phyloP scores from a whole-genome alignment of 495 filamentous ascomycete genomes.

The Penicillium psychrofluorescens region DNA sequence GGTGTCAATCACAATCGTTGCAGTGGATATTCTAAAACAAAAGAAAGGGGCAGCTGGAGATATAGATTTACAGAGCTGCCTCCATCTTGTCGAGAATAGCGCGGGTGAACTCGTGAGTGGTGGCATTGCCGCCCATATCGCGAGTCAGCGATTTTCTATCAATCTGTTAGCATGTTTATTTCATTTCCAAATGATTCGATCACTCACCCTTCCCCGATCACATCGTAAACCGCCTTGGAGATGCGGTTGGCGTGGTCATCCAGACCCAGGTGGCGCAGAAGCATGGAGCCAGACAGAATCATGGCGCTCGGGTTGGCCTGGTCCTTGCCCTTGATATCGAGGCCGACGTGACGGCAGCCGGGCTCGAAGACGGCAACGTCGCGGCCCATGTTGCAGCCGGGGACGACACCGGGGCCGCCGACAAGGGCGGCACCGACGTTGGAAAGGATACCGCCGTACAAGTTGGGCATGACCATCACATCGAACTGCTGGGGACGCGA shows the following conservation, averaged over 20 bases:
- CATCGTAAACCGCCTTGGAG: conserved; percentile 93
- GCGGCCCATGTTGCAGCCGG: conserved; percentile 98
- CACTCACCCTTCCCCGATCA: conserved; percentile 87
- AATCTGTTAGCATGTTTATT: conserved; percentile 10
- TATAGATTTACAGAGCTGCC: conserved; percentile 36
- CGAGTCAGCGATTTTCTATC: conserved; percentile 73
- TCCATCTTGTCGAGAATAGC: conserved; percentile 95
- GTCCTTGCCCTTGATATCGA: conserved; percentile 98
- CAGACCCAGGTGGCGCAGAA: conserved; percentile 89
- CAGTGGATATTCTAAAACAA: conserved; percentile 5
- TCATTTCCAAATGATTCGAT: conserved; percentile 22
- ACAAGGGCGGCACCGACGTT: conserved; percentile 99
- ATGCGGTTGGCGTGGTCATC: conserved; percentile 98
- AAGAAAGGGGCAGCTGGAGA: conserved; percentile 4
- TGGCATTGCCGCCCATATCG: conserved; percentile 87
- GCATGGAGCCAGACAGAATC: conserved; percentile 90
- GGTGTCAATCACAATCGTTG: conserved; percentile 15
- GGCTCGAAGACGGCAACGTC: conserved; percentile 98
- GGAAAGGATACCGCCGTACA: conserved; percentile 97
- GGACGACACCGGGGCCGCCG: conserved; percentile 93
- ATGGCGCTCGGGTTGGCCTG: conserved; percentile 97
- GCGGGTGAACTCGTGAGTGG: conserved; percentile 90
- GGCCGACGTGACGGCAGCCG: conserved; percentile 94
- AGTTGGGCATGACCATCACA: conserved; percentile 99
- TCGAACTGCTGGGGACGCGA: conserved; percentile 95